phyloP scores from a whole-genome alignment of 2,329 filamentous ascomycete species.

The Leptographium galeiforme region DNA sequence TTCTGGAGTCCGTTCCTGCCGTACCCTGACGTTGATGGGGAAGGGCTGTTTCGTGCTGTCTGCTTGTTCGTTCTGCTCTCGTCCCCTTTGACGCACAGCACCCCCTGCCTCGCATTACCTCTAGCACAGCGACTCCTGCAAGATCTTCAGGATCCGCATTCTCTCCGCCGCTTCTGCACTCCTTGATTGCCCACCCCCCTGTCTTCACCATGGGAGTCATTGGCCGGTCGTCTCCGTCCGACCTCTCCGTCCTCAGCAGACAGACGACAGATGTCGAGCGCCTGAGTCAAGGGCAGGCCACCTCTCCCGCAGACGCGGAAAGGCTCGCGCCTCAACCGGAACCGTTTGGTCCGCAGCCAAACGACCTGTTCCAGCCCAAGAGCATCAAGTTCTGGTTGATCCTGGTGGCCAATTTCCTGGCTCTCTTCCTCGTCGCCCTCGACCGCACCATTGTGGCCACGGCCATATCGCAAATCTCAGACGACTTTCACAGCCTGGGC shows the following conservation, averaged over 20 bases:
- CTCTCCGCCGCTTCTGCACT: too few species aligned
- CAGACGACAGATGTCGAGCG: slow-evolving; percentile 6
- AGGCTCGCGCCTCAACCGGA: slow-evolving; percentile 11
- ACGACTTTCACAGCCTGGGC: slow-evolving; percentile 41
- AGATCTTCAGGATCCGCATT: too few species aligned
- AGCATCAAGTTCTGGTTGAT: slow-evolving; percentile 43
- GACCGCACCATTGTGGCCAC: slow-evolving; percentile 43
- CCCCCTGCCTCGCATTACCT: too few species aligned
- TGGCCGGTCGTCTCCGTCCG: not conserved
- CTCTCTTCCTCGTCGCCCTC: slow-evolving; percentile 44
- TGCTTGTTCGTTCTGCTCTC: too few species aligned
- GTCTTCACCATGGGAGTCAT: not conserved
- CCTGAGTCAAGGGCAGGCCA: not conserved
- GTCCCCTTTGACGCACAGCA: too few species aligned
- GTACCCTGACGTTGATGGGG: too few species aligned
- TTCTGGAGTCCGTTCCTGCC: too few species aligned
- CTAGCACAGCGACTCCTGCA: too few species aligned
- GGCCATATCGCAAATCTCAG: slow-evolving; percentile 40
- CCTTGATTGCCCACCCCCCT: too few species aligned
- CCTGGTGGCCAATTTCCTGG: slow-evolving; percentile 37
- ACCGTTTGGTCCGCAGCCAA: slow-evolving; percentile 6
- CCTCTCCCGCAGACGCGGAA: slow-evolving; percentile 13
- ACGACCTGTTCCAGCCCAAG: slow-evolving; percentile 36
- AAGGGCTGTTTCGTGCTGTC: too few species aligned
- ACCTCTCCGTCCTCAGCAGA: not conserved